These are phyloP conservation scores for Hura crepitans DNA, from an alignment of 441 rosid genomes.

Conservation along the genomic window DNA sequence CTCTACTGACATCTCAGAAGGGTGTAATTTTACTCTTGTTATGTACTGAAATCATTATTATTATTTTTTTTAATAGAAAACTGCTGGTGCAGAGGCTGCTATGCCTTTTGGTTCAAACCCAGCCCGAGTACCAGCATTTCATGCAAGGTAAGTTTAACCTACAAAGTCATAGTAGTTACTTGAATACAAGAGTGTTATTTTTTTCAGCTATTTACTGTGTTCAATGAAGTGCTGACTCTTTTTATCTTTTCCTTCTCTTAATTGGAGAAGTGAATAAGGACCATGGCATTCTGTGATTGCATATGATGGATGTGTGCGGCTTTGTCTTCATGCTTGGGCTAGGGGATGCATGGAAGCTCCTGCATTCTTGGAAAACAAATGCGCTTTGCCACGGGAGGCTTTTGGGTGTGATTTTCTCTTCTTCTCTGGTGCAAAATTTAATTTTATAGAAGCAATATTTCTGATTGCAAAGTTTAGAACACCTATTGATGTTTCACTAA, in stretches of 20 bases:
- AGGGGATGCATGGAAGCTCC: conserved; percentile 99
- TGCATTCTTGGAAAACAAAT: conserved; percentile 90
- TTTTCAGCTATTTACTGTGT: conserved; percentile 13
- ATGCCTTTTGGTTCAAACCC: conserved; percentile 56
- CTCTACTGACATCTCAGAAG: not conserved
- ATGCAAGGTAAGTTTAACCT: conserved; percentile 61
- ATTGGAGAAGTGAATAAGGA: conserved; percentile 68
- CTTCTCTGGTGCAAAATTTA: conserved; percentile 6
- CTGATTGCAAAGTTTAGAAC: not conserved
- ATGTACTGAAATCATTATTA: not conserved
- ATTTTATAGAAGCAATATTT: not conserved
- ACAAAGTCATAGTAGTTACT: conserved; percentile 6
- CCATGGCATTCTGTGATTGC: conserved; percentile 98
- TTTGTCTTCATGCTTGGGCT: conserved; percentile 99
- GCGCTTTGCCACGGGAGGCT: conserved; percentile 76
- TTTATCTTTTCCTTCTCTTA: not conserved
- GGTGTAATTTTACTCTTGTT: conserved; percentile 1
- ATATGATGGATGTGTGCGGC: conserved; percentile 94
- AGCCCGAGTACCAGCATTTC: conserved; percentile 82
- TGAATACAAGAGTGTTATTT: conserved; percentile 6
- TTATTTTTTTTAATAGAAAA: conserved; percentile 35
- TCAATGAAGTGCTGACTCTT: conserved; percentile 17
- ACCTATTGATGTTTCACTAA: not conserved
- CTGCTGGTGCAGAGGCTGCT: conserved; percentile 49
- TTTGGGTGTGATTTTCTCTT: conserved; percentile 62